A percentile compares a stretch with the other conserved stretches of the same genome.
Conservation (phyloP, 371 early-diverging fungal genomes). For the Nematocida ironsii region DNA sequence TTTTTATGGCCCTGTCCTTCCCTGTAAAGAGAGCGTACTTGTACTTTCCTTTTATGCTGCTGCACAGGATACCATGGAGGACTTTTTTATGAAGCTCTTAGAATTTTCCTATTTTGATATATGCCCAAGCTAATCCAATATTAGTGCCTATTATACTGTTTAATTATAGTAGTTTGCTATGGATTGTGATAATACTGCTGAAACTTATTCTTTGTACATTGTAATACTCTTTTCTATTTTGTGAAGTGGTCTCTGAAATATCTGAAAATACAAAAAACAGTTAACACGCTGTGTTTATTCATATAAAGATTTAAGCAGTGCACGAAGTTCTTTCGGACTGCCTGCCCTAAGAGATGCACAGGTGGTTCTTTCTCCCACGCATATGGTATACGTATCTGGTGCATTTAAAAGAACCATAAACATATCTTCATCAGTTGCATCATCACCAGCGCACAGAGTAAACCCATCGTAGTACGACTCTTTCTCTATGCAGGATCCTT, state of each 20-base stretch:
- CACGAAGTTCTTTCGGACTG: constrained; percentile 20
- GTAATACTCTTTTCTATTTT: too few relatives aligned
- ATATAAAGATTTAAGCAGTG: constrained; percentile 11
- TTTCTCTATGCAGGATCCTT: constrained; percentile 59
- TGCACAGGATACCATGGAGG: constrained; percentile 12
- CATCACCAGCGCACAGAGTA: constrained; percentile 68
- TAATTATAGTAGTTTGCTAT: too few relatives aligned
- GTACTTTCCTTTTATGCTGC: constrained; percentile 27
- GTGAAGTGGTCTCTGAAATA: too few relatives aligned
- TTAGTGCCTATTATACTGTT: too few relatives aligned
- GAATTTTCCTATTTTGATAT: neutral
- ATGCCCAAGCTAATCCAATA: too few relatives aligned
- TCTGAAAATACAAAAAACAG: neutral
- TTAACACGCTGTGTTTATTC: constrained; percentile 16
- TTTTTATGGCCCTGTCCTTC: constrained; percentile 13
- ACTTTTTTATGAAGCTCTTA: neutral
- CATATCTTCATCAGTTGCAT: constrained; percentile 70
- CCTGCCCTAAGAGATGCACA: constrained; percentile 21
- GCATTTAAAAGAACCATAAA: constrained; percentile 56
- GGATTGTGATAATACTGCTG: too few relatives aligned
- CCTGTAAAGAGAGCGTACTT: constrained; percentile 7
- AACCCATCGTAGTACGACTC: constrained; percentile 50
- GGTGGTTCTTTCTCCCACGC: constrained; percentile 46
- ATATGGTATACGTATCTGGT: constrained; percentile 32
- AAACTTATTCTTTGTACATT: too few relatives aligned